Evolutionary conservation across 371 early-diverging fungal genomes (phyloP).

Genomic region (Batkoa obscura): DNA sequence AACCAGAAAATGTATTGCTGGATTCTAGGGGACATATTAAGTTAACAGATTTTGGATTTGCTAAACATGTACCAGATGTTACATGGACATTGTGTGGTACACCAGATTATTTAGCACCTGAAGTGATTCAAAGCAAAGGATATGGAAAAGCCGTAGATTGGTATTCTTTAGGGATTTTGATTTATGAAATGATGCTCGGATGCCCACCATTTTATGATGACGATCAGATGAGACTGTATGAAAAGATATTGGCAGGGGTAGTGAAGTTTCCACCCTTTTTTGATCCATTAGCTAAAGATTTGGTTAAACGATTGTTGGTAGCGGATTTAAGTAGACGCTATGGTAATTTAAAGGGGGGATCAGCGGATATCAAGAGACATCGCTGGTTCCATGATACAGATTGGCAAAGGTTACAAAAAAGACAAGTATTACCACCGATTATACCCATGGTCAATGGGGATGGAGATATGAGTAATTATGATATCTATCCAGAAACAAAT

Average conservation of each 20-base stretch:
- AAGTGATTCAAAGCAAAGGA: slow-evolving; percentile 88
- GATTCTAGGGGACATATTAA: slow-evolving; percentile 91
- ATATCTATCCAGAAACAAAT: slow-evolving; percentile 70
- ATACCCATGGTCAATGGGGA: slow-evolving; percentile 64
- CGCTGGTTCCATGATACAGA: too few species aligned
- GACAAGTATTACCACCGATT: slow-evolving; percentile 76
- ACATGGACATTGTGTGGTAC: slow-evolving; percentile 98
- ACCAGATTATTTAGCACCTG: slow-evolving; percentile 97
- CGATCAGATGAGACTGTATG: slow-evolving; percentile 84
- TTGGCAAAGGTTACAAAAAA: slow-evolving; percentile 49
- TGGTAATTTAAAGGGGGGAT: slow-evolving; percentile 78
- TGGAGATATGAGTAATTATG: slow-evolving; percentile 91
- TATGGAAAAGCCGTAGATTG: slow-evolving; percentile 93
- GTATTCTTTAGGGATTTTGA: slow-evolving; percentile 89
- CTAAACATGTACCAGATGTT: slow-evolving; percentile 81
- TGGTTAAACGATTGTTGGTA: slow-evolving; percentile 69
- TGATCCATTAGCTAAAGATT: slow-evolving; percentile 73
- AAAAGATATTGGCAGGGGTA: slow-evolving; percentile 62
- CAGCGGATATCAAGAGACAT: slow-evolving; percentile 80
- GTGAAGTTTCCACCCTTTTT: slow-evolving; percentile 25
- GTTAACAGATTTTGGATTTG: slow-evolving; percentile 99
- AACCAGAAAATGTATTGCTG: slow-evolving; percentile 86
- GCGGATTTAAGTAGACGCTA: too few species aligned
- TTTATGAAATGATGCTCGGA: slow-evolving; percentile 86
- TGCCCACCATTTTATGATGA: slow-evolving; percentile 95